phyloP scores from a whole-genome alignment of 495 filamentous ascomycete genomes.

The Aspergillus baeticus region DNA sequence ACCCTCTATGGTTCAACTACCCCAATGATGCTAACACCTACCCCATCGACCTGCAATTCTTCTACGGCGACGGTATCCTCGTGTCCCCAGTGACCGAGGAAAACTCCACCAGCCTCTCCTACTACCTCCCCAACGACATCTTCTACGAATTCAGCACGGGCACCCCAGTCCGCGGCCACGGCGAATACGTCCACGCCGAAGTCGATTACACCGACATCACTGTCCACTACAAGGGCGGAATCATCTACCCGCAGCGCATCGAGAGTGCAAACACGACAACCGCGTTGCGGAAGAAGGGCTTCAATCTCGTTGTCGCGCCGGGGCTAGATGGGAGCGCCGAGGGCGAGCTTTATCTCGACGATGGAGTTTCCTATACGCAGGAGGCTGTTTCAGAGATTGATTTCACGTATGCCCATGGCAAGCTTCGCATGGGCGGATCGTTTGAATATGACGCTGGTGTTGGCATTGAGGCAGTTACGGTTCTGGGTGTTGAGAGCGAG shows the following conservation, averaged over 20 bases:
- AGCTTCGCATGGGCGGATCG: conserved; percentile 48
- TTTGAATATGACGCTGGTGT: conserved; percentile 51
- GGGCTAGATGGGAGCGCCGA: conserved; percentile 44
- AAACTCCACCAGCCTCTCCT: conserved; percentile 61
- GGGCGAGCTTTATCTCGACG: conserved; percentile 60
- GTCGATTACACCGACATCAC: conserved; percentile 66
- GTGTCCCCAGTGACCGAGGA: conserved; percentile 69
- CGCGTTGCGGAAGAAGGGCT: conserved; percentile 62
- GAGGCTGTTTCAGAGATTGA: conserved; percentile 43
- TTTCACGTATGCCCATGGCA: conserved; percentile 52
- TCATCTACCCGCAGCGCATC: conserved; percentile 63
- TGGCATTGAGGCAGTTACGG: conserved; percentile 53
- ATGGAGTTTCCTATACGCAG: conserved; percentile 56
- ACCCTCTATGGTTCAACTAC: conserved; percentile 71
- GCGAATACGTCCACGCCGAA: conserved; percentile 47
- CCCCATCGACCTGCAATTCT: conserved; percentile 65
- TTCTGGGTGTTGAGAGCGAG: conserved; percentile 43
- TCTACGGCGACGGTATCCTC: conserved; percentile 68
- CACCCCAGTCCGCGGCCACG: conserved; percentile 53
- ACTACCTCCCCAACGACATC: conserved; percentile 71
- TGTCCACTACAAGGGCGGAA: conserved; percentile 68
- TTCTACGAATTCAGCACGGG: conserved; percentile 79
- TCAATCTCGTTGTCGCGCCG: conserved; percentile 69
- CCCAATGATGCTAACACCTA: conserved; percentile 63
- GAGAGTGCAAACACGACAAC: conserved; percentile 67